These are phyloP conservation scores for Cryptococcus amylolentus DNA, from an alignment of 1,284 basidiomycete species.

Conservation along the genomic window DNA sequence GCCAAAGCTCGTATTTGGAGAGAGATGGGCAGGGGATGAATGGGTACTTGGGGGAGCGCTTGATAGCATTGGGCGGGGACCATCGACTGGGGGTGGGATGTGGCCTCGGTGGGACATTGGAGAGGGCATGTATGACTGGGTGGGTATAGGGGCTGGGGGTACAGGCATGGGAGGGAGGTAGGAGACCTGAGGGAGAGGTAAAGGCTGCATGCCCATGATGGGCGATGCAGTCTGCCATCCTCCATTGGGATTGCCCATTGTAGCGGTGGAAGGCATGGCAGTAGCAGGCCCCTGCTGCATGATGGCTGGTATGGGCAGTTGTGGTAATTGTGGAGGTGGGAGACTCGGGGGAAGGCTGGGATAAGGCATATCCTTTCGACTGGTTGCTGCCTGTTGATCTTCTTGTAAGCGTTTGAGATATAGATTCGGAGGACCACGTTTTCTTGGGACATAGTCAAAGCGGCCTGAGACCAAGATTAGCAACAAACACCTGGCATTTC, in stretches of 20 bases:
- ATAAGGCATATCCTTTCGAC: not conserved
- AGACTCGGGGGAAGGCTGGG: not conserved
- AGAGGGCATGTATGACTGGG: not conserved
- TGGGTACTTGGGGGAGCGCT: not conserved
- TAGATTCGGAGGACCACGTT: constrained; percentile 83
- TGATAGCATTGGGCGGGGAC: not conserved
- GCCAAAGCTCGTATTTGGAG: not conserved
- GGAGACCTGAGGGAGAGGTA: not conserved
- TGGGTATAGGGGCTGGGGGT: not conserved
- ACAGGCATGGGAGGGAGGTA: not conserved
- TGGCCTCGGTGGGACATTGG: not conserved
- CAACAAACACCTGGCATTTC: not conserved
- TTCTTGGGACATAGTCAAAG: constrained; percentile 87
- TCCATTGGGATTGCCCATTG: not conserved
- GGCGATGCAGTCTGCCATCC: not conserved
- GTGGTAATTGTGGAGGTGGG: not conserved
- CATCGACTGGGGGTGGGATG: not conserved
- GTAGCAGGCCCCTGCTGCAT: not conserved
- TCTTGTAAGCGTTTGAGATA: constrained; percentile 21
- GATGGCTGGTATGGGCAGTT: not conserved
- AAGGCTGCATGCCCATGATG: not conserved
- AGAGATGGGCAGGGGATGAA: not conserved
- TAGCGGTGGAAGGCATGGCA: not conserved
- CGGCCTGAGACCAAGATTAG: constrained; percentile 51
- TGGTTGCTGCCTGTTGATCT: not conserved